phyloP scores from a whole-genome alignment of 2,329 filamentous ascomycete genomes.

The Monosporascus sp. region DNA sequence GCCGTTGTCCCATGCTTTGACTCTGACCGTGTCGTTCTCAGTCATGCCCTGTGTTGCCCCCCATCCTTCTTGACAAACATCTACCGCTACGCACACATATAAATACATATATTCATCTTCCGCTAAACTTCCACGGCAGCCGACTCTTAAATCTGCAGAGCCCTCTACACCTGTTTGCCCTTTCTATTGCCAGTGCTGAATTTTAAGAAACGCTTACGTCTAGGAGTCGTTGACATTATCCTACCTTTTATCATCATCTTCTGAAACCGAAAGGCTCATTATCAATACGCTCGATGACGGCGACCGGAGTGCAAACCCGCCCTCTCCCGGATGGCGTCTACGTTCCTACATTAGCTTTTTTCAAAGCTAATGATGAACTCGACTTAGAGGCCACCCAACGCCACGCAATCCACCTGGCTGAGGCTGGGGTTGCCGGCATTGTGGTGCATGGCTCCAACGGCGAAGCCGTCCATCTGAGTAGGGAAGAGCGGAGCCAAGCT shows the following conservation, averaged over 20 bases:
- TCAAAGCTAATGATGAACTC: slow-evolving; percentile 48
- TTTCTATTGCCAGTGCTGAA: not conserved
- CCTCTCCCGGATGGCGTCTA: slow-evolving; percentile 43
- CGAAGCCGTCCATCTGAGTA: slow-evolving; percentile 65
- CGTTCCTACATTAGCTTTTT: slow-evolving; percentile 60
- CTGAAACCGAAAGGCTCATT: not conserved
- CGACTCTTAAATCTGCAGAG: not conserved
- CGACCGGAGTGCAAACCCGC: slow-evolving; percentile 8
- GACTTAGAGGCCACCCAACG: slow-evolving; percentile 46
- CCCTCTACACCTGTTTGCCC: too few relatives aligned
- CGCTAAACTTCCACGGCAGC: not conserved
- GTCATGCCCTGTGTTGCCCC: not conserved
- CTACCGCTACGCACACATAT: not conserved
- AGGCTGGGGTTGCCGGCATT: slow-evolving; percentile 60
- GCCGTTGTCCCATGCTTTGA: not conserved
- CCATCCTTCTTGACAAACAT: not conserved
- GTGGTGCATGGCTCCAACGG: slow-evolving; percentile 69
- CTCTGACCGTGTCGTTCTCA: not conserved
- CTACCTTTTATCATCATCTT: not conserved
- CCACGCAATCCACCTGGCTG: slow-evolving; percentile 54
- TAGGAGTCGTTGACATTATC: too few relatives aligned
- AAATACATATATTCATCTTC: not conserved
- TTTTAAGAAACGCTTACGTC: too few relatives aligned
- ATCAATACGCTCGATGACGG: slow-evolving; percentile 13
- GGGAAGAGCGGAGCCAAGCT: slow-evolving; percentile 58